Conservation (phyloP, 2,329 filamentous ascomycete genomes). For the Hypoxylon sp. region DNA sequence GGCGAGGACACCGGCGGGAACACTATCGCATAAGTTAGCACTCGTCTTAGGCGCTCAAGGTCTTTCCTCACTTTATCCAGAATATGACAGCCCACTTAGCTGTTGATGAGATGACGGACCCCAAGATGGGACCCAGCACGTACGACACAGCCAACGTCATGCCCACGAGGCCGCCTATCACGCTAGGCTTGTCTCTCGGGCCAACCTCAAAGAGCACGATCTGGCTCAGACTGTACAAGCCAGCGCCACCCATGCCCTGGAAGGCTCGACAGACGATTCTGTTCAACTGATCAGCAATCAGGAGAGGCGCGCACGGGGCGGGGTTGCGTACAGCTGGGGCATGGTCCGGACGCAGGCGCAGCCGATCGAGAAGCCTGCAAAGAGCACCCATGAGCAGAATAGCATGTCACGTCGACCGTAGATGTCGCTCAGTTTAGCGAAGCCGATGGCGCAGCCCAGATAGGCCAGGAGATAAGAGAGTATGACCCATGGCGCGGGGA, state of each 20-base stretch:
- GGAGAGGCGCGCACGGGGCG: not conserved
- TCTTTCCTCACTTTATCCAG: conserved; percentile 62
- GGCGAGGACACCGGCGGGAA: conserved; percentile 58
- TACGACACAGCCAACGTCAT: conserved; percentile 65
- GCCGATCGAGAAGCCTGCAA: conserved; percentile 63
- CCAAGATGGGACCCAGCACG: conserved; percentile 65
- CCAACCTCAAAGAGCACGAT: conserved; percentile 65
- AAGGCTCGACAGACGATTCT: conserved; percentile 67
- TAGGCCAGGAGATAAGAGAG: conserved; percentile 65
- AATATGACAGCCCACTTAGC: conserved; percentile 67
- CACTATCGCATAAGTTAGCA: conserved; percentile 47
- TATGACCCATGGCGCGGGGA: conserved; percentile 63
- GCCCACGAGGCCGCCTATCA: conserved; percentile 64
- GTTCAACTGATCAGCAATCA: conserved; percentile 14
- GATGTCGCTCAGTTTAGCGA: conserved; percentile 67
- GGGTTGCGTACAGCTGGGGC: conserved; percentile 55
- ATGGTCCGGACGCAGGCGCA: conserved; percentile 60
- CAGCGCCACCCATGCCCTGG: conserved; percentile 68
- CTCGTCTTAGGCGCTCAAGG: not conserved
- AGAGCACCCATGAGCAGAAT: conserved; percentile 60
- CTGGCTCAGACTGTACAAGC: conserved; percentile 67
- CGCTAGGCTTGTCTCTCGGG: conserved; percentile 58
- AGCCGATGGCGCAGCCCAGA: conserved; percentile 65
- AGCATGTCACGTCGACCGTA: conserved; percentile 63
- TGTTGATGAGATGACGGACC: conserved; percentile 62